Evolutionary conservation across 139 green algal genomes (phyloP).

Genomic region (Picochlorum sp.): DNA sequence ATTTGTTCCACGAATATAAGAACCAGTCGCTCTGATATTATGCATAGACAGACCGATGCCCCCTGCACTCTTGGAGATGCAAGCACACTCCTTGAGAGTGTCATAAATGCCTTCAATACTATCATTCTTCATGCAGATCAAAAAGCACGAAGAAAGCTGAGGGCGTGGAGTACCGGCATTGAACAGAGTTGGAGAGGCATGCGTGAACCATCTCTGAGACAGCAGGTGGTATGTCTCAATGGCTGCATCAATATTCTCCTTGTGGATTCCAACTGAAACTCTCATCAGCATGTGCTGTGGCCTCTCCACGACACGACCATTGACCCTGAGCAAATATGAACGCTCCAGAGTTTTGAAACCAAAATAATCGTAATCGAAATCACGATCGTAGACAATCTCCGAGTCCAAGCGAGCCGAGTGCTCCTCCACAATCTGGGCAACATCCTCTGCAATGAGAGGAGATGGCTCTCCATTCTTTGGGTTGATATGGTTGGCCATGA

Average conservation of each 20-base stretch:
- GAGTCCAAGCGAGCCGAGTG: slow-evolving; percentile 82
- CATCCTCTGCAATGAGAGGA: slow-evolving; percentile 79
- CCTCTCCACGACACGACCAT: slow-evolving; percentile 91
- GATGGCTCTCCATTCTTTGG: slow-evolving; percentile 74
- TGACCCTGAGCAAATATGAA: slow-evolving; percentile 96
- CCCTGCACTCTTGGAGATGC: slow-evolving; percentile 91
- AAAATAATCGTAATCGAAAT: slow-evolving; percentile 99
- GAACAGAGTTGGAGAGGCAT: slow-evolving; percentile 97
- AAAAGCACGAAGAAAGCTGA: slow-evolving; percentile 94
- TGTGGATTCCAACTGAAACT: slow-evolving; percentile 92
- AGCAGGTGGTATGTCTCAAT: slow-evolving; percentile 86
- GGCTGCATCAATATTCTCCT: slow-evolving; percentile 61
- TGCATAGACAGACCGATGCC: slow-evolving; percentile 96
- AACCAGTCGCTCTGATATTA: slow-evolving; percentile 84
- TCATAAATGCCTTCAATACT: slow-evolving; percentile 99
- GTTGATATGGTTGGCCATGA: slow-evolving; percentile 90
- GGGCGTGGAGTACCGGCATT: slow-evolving; percentile 90
- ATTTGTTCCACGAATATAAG: slow-evolving; percentile 99
- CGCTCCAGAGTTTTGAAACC: slow-evolving; percentile 99
- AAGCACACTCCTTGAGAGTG: slow-evolving; percentile 98
- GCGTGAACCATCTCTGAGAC: slow-evolving; percentile 93
- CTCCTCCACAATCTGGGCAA: slow-evolving; percentile 81
- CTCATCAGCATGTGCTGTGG: slow-evolving; percentile 99
- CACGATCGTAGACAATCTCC: slow-evolving; percentile 97
- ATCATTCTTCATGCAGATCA: slow-evolving; percentile 90